Base-by-base conservation (phyloP, 2,329 filamentous ascomycete species). In the Stagonosporopsis chrysanthemi region DNA sequence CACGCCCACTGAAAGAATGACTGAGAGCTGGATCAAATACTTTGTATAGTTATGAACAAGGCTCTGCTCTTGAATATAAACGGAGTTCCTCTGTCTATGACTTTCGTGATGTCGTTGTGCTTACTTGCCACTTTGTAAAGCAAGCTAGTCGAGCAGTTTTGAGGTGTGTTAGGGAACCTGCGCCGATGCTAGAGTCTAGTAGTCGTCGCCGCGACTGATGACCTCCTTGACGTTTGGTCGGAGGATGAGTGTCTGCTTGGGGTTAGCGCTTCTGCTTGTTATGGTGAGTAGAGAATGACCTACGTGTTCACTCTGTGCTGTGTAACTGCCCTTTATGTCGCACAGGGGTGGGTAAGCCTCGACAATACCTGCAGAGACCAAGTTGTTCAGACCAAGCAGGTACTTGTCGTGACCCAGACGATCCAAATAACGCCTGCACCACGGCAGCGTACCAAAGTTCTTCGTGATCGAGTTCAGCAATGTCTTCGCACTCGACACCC, bases 341-440 rank as follows among this genome's bases (percentile, higher is more conserved):
- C 90, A 88, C 67, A 97, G 82, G 28, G 93, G 93, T 36, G 92
- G 92, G 75, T 97, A 97, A 40, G 90, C 87, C 78, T 97, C 91
- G 40, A 97, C 91, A 67, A 97, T 90, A 56, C 92, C 92, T 56
- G 83, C 87, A 39, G 86, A 83, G 43, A 97, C 92, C 39, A 97
- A 83, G 72, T 88, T 94, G 79, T 96, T 97, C 76, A 97, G 81
- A 42, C 93, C 93, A 7, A 97, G 83, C 35, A 97, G 84, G 74
- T 98, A 97, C 78, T 97, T 97, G 60, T 97, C 92, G 76, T 96
- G 91, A 24, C 94, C 93, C n/a, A 97, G 79, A 52, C 93, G 89
- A 78, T 97, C 93, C 58, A 98, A 82, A 75, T 97, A 97, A 66
- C 93, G 87, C 62, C 93, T 85, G 77, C 92, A 97, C 78, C 92